Conservation (phyloP, 768 basidiomycete genomes). For the Zangia roseola region DNA sequence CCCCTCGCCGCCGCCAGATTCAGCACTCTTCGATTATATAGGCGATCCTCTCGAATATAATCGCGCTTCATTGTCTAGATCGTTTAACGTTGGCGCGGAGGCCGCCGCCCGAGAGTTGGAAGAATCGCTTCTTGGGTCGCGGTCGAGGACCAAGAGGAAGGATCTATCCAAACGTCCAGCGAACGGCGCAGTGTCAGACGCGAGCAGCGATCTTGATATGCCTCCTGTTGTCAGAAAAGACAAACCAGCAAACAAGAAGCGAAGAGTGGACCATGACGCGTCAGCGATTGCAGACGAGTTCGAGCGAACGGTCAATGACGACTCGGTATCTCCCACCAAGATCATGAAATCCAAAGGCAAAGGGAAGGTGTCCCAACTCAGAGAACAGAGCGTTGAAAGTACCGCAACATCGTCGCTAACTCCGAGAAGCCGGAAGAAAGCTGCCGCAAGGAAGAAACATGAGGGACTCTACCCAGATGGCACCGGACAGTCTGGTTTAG, state of each 20-base stretch:
- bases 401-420: slow-evolving; percentile 36
- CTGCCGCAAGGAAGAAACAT: slow-evolving; percentile 54
- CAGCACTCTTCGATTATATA: slow-evolving; percentile 30
- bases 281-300: slow-evolving; percentile 46
- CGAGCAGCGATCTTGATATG: slow-evolving; percentile 56
- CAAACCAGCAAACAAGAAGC: slow-evolving; percentile 56
- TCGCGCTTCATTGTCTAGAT: slow-evolving; percentile 20
- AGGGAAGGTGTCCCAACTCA: slow-evolving; percentile 45
- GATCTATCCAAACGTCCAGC: slow-evolving; percentile 51
- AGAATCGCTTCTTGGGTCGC: slow-evolving; percentile 48
- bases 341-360: slow-evolving; percentile 48
- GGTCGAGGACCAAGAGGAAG: slow-evolving; percentile 39
- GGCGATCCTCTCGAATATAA: slow-evolving; percentile 26
- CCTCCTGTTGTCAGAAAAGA: slow-evolving; percentile 34
- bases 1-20: slow-evolving; percentile 35
- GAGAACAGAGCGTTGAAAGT: slow-evolving; percentile 62
- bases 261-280: slow-evolving; percentile 52
- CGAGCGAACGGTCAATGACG: slow-evolving; percentile 42
- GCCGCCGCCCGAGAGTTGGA: slow-evolving; percentile 60
- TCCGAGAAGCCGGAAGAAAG: slow-evolving; percentile 57
- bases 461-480: slow-evolving; percentile 52
- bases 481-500: slow-evolving; percentile 46
- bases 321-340: slow-evolving; percentile 36
- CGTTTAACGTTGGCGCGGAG: slow-evolving; percentile 39
- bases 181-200: slow-evolving; percentile 51